Evolutionary conservation across 2,329 filamentous ascomycete genomes (phyloP).

Genomic region (Nigrospora sphaerica): DNA sequence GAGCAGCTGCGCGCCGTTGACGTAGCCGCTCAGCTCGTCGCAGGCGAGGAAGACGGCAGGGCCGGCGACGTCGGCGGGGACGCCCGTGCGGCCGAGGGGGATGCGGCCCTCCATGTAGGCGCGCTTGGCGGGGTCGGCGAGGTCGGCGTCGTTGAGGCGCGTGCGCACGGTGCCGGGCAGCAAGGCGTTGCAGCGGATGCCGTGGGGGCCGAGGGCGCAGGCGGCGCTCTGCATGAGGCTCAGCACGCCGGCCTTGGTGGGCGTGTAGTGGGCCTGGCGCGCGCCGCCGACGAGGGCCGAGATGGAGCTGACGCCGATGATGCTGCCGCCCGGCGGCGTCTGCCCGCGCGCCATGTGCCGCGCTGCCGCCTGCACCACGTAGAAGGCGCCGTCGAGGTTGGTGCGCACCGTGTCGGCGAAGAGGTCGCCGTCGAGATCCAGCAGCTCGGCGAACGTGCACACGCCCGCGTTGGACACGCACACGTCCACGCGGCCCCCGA

Average conservation of each 20-base stretch:
- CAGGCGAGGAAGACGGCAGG: conserved; percentile 81
- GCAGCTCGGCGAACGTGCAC: conserved; percentile 81
- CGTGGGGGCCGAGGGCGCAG: conserved; percentile 67
- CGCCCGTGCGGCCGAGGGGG: conserved; percentile 68
- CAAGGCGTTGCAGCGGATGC: conserved; percentile 76
- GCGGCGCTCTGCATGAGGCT: conserved; percentile 80
- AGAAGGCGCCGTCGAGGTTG: conserved; percentile 86
- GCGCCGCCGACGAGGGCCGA: conserved; percentile 72
- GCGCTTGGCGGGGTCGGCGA: conserved; percentile 65
- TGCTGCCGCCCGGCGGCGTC: conserved; percentile 63
- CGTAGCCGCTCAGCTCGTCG: conserved; percentile 70
- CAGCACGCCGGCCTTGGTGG: conserved; percentile 77
- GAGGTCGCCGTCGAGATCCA: conserved; percentile 64
- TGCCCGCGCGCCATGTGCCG: conserved; percentile 66
- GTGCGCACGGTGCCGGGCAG: conserved; percentile 79
- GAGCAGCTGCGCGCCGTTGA: conserved; percentile 74
- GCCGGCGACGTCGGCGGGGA: conserved; percentile 68
- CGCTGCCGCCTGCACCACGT: conserved; percentile 76
- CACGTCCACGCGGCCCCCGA: conserved; percentile 57
- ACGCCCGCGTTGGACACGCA: conserved; percentile 87
- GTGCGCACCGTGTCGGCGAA: conserved; percentile 66
- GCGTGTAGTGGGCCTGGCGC: conserved; percentile 77
- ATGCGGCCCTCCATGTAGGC: conserved; percentile 76
- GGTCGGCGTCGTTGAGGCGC: conserved; percentile 76
- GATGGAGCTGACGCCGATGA: conserved; percentile 71